These are phyloP conservation scores for Eucalyptus erythrocorys DNA, from an alignment of 345 rosid species.

Conservation along the genomic window DNA sequence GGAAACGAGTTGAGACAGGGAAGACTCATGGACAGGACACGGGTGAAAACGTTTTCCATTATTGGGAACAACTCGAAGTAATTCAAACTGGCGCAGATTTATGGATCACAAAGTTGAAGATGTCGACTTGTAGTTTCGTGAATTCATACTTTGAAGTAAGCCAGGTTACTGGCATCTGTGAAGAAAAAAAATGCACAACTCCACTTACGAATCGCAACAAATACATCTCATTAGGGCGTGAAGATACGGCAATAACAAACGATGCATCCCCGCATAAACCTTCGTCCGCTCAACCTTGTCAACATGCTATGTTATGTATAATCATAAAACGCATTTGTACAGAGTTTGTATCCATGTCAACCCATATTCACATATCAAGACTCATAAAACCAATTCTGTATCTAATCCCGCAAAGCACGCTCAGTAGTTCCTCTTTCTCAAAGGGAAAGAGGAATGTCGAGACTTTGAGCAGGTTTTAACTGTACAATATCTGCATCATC, in stretches of 20 bases:
- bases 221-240: neutral
- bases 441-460: neutral
- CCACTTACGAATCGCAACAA: neutral
- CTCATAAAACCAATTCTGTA: neutral
- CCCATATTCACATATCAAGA: neutral
- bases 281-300: neutral
- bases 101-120: neutral
- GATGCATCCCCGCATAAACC: neutral
- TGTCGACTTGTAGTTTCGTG: neutral
- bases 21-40: neutral
- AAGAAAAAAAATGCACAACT: neutral
- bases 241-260: neutral
- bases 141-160: neutral
- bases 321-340: neutral
- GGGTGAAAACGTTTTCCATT: neutral
- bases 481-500: neutral
- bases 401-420: neutral
- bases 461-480: neutral
- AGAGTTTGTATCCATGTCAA: neutral
- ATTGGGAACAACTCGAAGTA: neutral
- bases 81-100: neutral
- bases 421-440: neutral
- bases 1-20: neutral
- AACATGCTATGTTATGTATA: rapidly evolving
- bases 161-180: neutral